These are phyloP conservation scores for Picea sitchensis DNA, from an alignment of 75 land plant genomes.

Conservation along the genomic window DNA sequence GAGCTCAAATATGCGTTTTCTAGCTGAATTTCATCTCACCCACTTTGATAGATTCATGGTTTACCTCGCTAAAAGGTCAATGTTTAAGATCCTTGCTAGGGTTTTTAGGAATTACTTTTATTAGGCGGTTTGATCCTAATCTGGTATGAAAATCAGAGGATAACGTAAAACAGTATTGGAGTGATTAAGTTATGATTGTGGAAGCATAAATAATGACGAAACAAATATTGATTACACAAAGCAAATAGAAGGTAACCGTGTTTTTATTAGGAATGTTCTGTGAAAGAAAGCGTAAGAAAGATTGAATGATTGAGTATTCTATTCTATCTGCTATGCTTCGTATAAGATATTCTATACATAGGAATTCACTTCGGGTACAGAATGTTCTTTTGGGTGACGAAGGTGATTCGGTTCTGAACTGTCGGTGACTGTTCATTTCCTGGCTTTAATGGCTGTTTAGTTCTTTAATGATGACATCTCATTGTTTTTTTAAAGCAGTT, in stretches of 20 bases:
- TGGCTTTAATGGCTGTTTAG: neutral
- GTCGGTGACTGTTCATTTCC: neutral
- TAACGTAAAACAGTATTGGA: too few species aligned
- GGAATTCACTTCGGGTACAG: neutral
- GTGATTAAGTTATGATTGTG: too few species aligned
- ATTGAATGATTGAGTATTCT: neutral
- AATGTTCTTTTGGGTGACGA: neutral
- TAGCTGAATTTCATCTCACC: neutral
- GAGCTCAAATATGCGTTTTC: neutral
- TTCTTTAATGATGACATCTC: neutral
- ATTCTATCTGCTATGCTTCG: neutral
- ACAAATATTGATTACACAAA: too few species aligned
- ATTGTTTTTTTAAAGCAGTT: neutral
- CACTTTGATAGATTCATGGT: neutral
- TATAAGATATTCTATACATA: neutral
- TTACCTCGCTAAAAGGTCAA: neutral
- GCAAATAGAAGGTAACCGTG: too few species aligned
- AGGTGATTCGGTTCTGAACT: neutral
- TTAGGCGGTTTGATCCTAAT: neutral
- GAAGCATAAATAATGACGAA: too few species aligned
- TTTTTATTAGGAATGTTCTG: neutral
- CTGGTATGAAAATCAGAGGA: neutral
- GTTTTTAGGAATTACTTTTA: neutral
- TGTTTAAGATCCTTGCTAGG: neutral
- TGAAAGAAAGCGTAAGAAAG: neutral